Percentiles rank a stretch among this genome's conserved stretches.
Evolutionary conservation across 345 rosid genomes (phyloP).

Genomic region (Brassica nigra): DNA sequence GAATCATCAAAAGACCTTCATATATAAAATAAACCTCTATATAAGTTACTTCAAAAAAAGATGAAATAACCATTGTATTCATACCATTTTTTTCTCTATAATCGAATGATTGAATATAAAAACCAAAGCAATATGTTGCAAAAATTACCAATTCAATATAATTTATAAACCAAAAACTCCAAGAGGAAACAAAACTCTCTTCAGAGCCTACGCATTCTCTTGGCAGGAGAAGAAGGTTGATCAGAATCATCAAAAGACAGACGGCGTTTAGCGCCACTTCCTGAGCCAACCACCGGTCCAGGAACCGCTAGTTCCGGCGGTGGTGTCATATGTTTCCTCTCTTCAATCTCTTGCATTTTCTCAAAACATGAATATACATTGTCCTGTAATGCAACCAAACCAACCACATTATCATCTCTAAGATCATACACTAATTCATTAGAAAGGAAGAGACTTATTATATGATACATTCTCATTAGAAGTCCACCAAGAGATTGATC

Average conservation of each 20-base stretch:
- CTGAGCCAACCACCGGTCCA: slow-evolving; percentile 30
- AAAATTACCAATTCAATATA: slow-evolving; percentile 25
- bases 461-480: slow-evolving; percentile 53
- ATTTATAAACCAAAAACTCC: slow-evolving; percentile 36
- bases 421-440: slow-evolving; percentile 10
- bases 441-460: neutral
- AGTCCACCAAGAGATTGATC: slow-evolving; percentile 51
- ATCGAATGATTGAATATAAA: slow-evolving; percentile 38
- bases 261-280: slow-evolving; percentile 59
- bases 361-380: slow-evolving; percentile 55
- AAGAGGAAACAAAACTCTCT: slow-evolving; percentile 30
- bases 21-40: slow-evolving; percentile 14
- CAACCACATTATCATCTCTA: neutral
- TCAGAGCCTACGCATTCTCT: slow-evolving; percentile 49
- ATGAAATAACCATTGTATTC: slow-evolving; percentile 35
- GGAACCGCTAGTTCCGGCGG: slow-evolving; percentile 22
- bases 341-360: slow-evolving; percentile 58
- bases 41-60: slow-evolving; percentile 36
- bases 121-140: slow-evolving; percentile 38
- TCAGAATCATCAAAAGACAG: slow-evolving; percentile 57
- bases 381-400: slow-evolving; percentile 59
- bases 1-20: neutral
- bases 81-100: slow-evolving; percentile 31
- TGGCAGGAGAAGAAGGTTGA: slow-evolving; percentile 42
- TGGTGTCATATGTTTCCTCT: slow-evolving; percentile 51